These are phyloP conservation scores for Ampelomyces quisqualis DNA, from an alignment of 2,329 filamentous ascomycete species.

Conservation along the genomic window DNA sequence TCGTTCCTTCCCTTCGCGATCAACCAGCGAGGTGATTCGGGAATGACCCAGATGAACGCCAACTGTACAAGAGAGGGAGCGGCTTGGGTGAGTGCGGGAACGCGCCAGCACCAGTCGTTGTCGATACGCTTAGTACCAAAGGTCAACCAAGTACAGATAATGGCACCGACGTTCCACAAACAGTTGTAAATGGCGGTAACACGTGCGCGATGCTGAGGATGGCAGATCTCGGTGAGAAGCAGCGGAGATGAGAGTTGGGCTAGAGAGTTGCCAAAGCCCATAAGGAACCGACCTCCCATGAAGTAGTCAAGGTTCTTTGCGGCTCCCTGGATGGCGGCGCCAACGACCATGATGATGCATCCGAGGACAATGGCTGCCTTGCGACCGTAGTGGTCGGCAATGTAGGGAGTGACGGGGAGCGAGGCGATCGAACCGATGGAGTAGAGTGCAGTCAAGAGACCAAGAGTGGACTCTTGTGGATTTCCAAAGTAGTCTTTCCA, in stretches of 20 bases:
- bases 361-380: slow-evolving; percentile 46
- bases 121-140: slow-evolving; percentile 41
- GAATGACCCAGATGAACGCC: slow-evolving; percentile 60
- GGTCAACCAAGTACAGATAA: slow-evolving; percentile 62
- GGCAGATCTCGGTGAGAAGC: slow-evolving; percentile 65
- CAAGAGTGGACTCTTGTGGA: slow-evolving; percentile 44
- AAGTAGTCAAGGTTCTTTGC: slow-evolving; percentile 48
- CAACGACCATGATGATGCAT: slow-evolving; percentile 49
- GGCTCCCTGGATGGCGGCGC: slow-evolving; percentile 36
- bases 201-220: slow-evolving; percentile 65
- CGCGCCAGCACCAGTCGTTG: slow-evolving; percentile 53
- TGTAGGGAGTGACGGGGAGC: slow-evolving; percentile 39
- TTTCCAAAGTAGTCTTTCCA: slow-evolving; percentile 45
- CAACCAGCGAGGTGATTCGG: slow-evolving; percentile 64
- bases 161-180: slow-evolving; percentile 62
- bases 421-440: slow-evolving; percentile 44
- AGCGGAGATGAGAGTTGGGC: slow-evolving; percentile 65
- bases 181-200: slow-evolving; percentile 68
- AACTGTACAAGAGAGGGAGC: slow-evolving; percentile 58
- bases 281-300: slow-evolving; percentile 60
- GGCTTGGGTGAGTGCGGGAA: slow-evolving; percentile 56
- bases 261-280: slow-evolving; percentile 67
- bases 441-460: slow-evolving; percentile 51
- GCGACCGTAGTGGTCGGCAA: slow-evolving; percentile 49
- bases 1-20: slow-evolving; percentile 64